Evolutionary conservation across 2,329 filamentous ascomycete species (phyloP).

Genomic region (Byssothecium circinans): DNA sequence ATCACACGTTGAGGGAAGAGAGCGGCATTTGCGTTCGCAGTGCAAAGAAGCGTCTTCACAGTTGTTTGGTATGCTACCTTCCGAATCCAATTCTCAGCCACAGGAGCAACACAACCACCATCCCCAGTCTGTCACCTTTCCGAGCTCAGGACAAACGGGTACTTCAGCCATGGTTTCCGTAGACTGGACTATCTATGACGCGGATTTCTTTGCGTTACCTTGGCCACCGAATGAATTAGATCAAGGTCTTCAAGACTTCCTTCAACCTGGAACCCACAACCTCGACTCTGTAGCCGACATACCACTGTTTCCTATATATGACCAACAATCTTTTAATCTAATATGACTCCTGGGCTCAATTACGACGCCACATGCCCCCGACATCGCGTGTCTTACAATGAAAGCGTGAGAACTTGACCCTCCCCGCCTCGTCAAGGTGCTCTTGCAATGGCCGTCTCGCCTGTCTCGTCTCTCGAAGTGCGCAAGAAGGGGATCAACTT

Average conservation of each 20-base stretch:
- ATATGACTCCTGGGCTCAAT: background rate
- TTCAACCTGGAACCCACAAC: conserved; percentile 34
- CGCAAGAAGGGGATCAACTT: conserved; percentile 57
- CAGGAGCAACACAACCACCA: background rate
- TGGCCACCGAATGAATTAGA: conserved; percentile 34
- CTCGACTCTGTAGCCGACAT: conserved; percentile 35
- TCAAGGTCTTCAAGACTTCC: conserved; percentile 33
- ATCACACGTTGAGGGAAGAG: conserved; percentile 27
- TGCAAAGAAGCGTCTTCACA: conserved; percentile 34
- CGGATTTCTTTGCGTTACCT: conserved; percentile 34
- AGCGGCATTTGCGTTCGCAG: conserved; percentile 23
- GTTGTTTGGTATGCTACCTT: conserved; percentile 30
- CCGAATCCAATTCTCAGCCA: conserved; percentile 4
- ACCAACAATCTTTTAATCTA: conserved; percentile 20
- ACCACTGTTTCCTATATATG: conserved; percentile 34
- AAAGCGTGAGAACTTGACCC: too few species aligned
- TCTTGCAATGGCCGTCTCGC: conserved; percentile 37
- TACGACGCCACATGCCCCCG: background rate
- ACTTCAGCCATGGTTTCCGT: conserved; percentile 12
- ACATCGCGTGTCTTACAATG: background rate
- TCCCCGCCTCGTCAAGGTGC: too few species aligned
- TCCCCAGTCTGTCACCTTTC: conserved; percentile 1
- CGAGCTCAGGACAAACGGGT: conserved; percentile 7
- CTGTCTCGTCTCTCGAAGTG: conserved; percentile 56
- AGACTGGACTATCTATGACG: conserved; percentile 38